Conservation (phyloP, 805 yeast genomes). For the Kodamaea neixiangensis region DNA sequence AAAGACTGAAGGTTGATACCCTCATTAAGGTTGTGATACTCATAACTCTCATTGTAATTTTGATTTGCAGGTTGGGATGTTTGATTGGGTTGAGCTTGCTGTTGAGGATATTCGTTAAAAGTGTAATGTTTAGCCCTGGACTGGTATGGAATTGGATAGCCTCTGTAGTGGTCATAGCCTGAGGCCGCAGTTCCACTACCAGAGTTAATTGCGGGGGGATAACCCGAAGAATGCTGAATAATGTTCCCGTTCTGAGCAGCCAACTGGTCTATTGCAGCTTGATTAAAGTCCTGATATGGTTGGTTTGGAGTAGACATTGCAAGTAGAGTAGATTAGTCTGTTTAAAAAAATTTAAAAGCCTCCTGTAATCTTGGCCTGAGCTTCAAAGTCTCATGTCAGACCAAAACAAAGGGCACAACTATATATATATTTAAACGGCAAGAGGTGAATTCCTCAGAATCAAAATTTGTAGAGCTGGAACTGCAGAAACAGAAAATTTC, state of each 20-base stretch:
- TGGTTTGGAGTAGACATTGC: conserved; percentile 1
- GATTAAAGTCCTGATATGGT: conserved; percentile 1
- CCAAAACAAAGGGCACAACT: neutral
- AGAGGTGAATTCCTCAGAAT: neutral
- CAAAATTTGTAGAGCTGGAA: conserved; percentile 1
- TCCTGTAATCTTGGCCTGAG: neutral
- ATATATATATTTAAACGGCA: neutral
- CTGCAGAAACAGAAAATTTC: conserved; percentile 2
- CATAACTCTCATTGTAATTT: neutral
- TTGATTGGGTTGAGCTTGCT: neutral
- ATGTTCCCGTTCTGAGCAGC: neutral
- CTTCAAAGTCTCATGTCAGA: neutral
- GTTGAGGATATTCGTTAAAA: neutral
- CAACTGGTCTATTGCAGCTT: conserved; percentile 1
- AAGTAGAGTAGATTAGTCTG: neutral
- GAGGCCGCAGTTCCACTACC: neutral
- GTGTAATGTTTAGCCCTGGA: neutral
- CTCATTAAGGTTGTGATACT: neutral
- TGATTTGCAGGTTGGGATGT: neutral
- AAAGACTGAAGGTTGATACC: neutral
- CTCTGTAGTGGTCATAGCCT: neutral
- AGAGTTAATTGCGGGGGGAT: neutral
- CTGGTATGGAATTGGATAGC: neutral
- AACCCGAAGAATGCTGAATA: neutral
- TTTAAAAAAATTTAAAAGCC: neutral